Percentiles rank a stretch among this genome's conserved stretches.
These are phyloP conservation scores for Vigna unguiculata DNA, from an alignment of 306 rosid genomes.

Conservation along the genomic window DNA sequence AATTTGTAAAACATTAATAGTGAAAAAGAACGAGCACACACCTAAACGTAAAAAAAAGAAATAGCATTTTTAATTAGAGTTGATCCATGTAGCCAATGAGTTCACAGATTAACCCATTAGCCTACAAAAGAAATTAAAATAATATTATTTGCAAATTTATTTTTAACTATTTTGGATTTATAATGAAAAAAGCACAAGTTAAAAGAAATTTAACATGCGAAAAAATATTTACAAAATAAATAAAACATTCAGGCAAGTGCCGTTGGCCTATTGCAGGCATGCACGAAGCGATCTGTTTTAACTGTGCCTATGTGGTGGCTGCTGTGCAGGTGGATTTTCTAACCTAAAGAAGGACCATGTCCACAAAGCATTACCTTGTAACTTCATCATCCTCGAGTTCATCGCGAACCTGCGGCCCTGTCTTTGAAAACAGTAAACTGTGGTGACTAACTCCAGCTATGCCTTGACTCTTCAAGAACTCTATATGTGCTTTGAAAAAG, in stretches of 20 bases:
- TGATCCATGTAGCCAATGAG: background rate
- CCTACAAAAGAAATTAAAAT: background rate
- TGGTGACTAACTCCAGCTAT: constrained; percentile 96
- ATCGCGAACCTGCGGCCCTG: constrained; percentile 68
- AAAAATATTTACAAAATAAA: background rate
- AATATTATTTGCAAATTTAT: background rate
- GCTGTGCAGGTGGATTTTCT: too few relatives aligned
- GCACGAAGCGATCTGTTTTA: background rate
- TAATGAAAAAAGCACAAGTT: background rate
- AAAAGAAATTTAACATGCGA: background rate
- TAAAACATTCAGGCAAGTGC: background rate
- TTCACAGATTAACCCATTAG: background rate
- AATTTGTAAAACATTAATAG: background rate
- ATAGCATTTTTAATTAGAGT: background rate
- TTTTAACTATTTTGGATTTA: background rate
- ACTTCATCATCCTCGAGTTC: constrained; percentile 66
- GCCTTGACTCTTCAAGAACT: constrained; percentile 74
- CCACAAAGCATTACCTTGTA: constrained; percentile 55
- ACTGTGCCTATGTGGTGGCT: too few relatives aligned
- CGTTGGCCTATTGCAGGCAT: background rate
- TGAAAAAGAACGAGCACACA: background rate
- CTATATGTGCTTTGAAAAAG: constrained; percentile 62
- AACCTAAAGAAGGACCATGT: background rate
- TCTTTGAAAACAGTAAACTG: constrained; percentile 87
- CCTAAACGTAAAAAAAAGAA: background rate